Evolutionary conservation across 1,284 basidiomycete genomes (phyloP), one percentile per base, ranked within the genome.

Genomic region (Afroboletus lepidellus): DNA sequence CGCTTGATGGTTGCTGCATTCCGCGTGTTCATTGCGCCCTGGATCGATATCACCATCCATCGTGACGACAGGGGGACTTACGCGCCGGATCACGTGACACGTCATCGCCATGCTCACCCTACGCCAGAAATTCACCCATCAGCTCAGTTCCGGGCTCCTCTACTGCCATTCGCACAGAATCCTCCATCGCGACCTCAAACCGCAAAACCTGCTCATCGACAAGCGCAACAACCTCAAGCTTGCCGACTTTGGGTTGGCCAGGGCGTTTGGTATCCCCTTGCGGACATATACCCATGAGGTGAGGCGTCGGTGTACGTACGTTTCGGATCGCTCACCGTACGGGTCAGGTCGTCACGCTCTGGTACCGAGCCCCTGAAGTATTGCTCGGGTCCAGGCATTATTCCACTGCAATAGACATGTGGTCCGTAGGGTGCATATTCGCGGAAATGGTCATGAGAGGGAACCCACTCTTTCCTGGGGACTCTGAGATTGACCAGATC

Each of bases 401-500:
- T 73, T 89, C 90, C 20, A 99, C 97, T 2, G 90, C 92, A 27
- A 93, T 98, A 65, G 97, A 99, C 73, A 96, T 98, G 84, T 99
- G 96, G 96, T 94, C 91, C 42, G 94, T 98, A 23, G 96, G 95
- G 2, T 94, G 92, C 62, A 96, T 96, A 65, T 89, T 92, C 61
- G 93, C 93, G 8, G 93, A 96, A 72, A 95, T 96, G 93, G 84
- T 90, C 50, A 85, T 91, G 80, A 78, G 82, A 57, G 87, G 94
- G 23, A 83, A 86, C 60, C 95, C 96, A 2, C 79, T 98, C 23
- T 98, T 98, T 81, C 94, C 96, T 13, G 96, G 97, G 9, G 96
- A 99, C 74, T 98, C 94, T 25, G 96, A 99, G 74, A 99, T 99
- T 64, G 96, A 99, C 74, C 95, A 99, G 75, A 99, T 99, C 62